Evolutionary conservation across 1,284 basidiomycete species (phyloP).

Genomic region (Rhodotorula glutinis): DNA sequence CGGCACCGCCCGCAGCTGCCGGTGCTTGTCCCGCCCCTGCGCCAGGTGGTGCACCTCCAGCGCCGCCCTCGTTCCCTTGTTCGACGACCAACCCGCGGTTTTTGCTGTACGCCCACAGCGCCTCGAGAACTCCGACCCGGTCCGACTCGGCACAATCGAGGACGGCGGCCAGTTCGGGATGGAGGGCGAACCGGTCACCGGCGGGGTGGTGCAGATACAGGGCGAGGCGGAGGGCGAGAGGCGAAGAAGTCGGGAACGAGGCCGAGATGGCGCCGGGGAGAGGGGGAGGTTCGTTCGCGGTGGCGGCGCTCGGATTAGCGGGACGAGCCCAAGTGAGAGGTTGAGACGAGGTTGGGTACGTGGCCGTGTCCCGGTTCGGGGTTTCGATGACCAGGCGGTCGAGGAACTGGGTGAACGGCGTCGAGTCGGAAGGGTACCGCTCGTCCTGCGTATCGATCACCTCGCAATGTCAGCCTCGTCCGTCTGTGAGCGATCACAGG

Average conservation of each 20-base stretch:
- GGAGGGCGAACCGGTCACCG: constrained; percentile 17
- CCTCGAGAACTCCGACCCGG: constrained; percentile 72
- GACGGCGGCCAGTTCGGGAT: constrained; percentile 59
- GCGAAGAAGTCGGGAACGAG: constrained; percentile 6
- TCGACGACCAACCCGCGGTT: constrained; percentile 79
- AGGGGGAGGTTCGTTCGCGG: not conserved
- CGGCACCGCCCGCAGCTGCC: not conserved
- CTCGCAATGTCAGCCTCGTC: too few relatives aligned
- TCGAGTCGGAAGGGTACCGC: not conserved
- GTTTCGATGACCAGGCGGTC: constrained; percentile 21
- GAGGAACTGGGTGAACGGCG: constrained; percentile 11
- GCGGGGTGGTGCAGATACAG: constrained; percentile 9
- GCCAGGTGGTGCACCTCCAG: constrained; percentile 46
- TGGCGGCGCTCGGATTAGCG: not conserved
- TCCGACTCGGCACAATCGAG: constrained; percentile 83
- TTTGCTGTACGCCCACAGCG: constrained; percentile 92
- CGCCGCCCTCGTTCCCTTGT: constrained; percentile 58
- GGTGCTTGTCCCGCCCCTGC: constrained; percentile 48
- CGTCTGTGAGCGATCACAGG: too few relatives aligned
- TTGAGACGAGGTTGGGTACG: not conserved
- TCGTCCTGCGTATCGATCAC: constrained; percentile 16
- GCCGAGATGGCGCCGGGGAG: constrained; percentile 5
- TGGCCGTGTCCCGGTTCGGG: constrained; percentile 3
- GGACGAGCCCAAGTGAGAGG: constrained; percentile 21
- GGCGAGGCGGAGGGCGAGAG: constrained; percentile 6